Evolutionary conservation across 352 stramenopile species (phyloP), one percentile per base, ranked within the genome.

Genomic region (Globisporangium abappressorium): DNA sequence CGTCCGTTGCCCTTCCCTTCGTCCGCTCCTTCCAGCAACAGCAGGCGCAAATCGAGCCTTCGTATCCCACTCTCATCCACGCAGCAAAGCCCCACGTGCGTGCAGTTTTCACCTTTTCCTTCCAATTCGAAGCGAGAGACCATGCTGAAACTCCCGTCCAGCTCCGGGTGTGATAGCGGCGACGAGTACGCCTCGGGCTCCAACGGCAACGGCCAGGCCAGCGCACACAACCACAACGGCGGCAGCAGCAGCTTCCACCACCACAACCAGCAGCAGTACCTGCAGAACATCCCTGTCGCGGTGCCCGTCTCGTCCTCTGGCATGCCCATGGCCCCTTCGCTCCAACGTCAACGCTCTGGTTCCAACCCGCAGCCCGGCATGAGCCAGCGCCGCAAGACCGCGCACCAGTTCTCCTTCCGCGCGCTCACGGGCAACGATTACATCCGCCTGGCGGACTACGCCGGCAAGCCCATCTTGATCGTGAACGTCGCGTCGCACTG

Each of bases 401-500:
- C 76, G 64, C 79, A 93, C 74, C 84, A 90, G 60, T 93, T 93
- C 51, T 87, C 85, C 18, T 91, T 93, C 75, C 83, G 83, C 58
- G 82, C 78, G 64, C 80, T 93, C 62, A 79, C 74, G 5, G 80
- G 76, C 46, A 82, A 75, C 59, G 79, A 87, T 5, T 81, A 86
- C 60, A 77, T 93, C 30, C 85, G 82, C 5, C 77, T 93, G 57
- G 76, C 81, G 2, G 85, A 93, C 68, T 93, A 78, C 64, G 73
- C 74, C 14, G 82, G 83, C 62, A 91, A 91, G 66, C 53, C 79
- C 7, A 70, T 91, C 49, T 70, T 93, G 26, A 80, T 93, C 46
- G 81, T 91, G 64, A 93, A 93, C 69, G 85, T 93, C 28, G 85
- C 85, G 67, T 93, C 85, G 63, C 85, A 93, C 65, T 93, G 85